These are phyloP conservation scores for Aegilops umbellulata DNA, from an alignment of 176 grass and related monocot genomes.

Conservation along the genomic window DNA sequence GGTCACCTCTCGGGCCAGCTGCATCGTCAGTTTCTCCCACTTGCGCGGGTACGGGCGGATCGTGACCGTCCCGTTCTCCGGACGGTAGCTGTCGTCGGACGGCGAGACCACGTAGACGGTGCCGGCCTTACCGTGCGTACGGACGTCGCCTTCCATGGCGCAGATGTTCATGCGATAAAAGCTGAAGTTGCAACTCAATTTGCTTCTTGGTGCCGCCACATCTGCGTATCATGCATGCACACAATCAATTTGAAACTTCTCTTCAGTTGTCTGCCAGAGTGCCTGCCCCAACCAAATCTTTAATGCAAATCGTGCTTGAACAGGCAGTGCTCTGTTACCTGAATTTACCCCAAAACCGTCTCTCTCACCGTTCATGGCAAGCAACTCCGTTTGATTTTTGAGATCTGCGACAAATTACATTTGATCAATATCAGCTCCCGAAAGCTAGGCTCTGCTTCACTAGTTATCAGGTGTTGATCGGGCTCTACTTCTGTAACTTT, in stretches of 20 bases:
- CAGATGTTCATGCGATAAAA: slow-evolving; percentile 35
- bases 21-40: slow-evolving; percentile 35
- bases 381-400: not conserved
- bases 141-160: slow-evolving; percentile 58
- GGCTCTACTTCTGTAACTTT: not conserved
- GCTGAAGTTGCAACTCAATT: slow-evolving; percentile 51
- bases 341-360: slow-evolving; percentile 21
- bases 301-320: not conserved
- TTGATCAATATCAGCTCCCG: not conserved
- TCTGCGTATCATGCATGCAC: too few species aligned
- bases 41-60: slow-evolving; percentile 62
- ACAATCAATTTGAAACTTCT: not conserved
- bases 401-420: slow-evolving; percentile 10
- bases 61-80: slow-evolving; percentile 17
- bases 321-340: not conserved
- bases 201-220: not conserved
- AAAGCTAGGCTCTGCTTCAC: not conserved
- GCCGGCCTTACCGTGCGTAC: slow-evolving; percentile 43
- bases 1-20: slow-evolving; percentile 34
- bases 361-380: slow-evolving; percentile 4
- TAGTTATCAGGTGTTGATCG: not conserved
- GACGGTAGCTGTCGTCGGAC: not conserved
- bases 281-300: not conserved
- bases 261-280: not conserved
- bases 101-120: slow-evolving; percentile 38